A percentile compares a stretch with the other conserved stretches of the same genome.
Evolutionary conservation across 2,329 filamentous ascomycete genomes (phyloP).

Genomic region (Venturia carpophila): DNA sequence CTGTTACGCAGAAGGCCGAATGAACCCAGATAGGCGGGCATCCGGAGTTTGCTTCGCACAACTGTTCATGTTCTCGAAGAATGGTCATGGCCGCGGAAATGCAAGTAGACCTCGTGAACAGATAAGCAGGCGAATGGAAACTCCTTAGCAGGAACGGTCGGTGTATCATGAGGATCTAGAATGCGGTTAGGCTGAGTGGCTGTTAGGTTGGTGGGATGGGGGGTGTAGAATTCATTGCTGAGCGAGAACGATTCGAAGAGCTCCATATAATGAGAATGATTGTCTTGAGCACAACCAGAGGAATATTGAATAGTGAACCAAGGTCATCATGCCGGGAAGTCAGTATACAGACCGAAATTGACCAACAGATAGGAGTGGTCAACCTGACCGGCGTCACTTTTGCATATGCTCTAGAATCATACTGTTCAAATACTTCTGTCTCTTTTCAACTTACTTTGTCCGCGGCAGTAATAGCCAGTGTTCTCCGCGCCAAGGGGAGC

Average conservation of each 20-base stretch:
- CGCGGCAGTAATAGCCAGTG: constrained; percentile 11
- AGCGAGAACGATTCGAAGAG: not conserved
- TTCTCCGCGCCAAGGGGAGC: constrained; percentile 10
- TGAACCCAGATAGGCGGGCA: constrained; percentile 10
- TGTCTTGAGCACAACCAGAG: not conserved
- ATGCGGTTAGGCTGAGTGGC: not conserved
- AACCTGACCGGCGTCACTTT: not conserved
- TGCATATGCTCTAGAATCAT: not conserved
- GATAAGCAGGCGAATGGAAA: constrained; percentile 12
- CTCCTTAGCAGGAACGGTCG: constrained; percentile 3
- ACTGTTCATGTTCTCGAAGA: constrained; percentile 13
- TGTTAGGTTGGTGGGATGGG: not conserved
- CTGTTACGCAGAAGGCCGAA: constrained; percentile 12
- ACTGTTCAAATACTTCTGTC: not conserved
- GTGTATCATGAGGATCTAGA: constrained; percentile 13
- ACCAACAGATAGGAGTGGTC: not conserved
- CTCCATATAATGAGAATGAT: not conserved
- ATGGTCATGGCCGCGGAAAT: constrained; percentile 10
- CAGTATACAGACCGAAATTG: not conserved
- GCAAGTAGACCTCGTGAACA: constrained; percentile 11
- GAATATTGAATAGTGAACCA: not conserved
- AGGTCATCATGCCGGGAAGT: not conserved
- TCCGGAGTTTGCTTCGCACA: not conserved
- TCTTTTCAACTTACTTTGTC: not conserved
- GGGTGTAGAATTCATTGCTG: not conserved